Conservation (phyloP, 2,329 filamentous ascomycete species). For the Graphilbum ipis-grandicollis region DNA sequence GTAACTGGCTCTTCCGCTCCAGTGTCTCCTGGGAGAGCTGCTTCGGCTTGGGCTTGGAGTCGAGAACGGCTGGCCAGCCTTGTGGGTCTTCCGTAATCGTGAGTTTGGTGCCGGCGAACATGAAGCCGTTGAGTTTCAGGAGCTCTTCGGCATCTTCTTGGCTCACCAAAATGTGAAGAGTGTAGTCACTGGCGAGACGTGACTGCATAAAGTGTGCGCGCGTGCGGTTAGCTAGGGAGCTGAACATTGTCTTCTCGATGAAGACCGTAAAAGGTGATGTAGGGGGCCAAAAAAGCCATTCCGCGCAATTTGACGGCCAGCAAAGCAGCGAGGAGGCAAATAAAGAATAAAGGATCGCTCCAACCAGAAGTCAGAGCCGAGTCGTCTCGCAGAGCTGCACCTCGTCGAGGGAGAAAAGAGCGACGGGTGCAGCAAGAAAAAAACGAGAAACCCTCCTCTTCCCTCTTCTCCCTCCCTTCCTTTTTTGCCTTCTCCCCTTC, state of each 20-base stretch:
- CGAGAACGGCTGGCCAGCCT: conserved; percentile 17
- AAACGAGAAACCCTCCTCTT: too few species aligned
- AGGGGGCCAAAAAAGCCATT: neutral
- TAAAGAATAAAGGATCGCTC: too few species aligned
- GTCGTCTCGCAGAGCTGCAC: too few species aligned
- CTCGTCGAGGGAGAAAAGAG: too few species aligned
- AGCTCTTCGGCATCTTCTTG: conserved; percentile 47
- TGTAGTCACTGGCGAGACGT: conserved; percentile 46
- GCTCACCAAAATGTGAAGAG: conserved; percentile 47
- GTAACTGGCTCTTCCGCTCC: conserved; percentile 52
- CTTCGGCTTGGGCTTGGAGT: conserved; percentile 13
- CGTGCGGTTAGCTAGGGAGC: conserved; percentile 47
- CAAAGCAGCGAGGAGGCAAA: too few species aligned
- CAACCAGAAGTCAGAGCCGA: too few species aligned
- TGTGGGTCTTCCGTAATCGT: conserved; percentile 30
- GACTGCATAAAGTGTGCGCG: conserved; percentile 28
- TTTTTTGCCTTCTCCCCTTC: too few species aligned
- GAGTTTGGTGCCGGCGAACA: conserved; percentile 48
- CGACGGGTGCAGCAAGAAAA: too few species aligned
- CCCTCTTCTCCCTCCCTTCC: too few species aligned
- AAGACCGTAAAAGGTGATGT: neutral
- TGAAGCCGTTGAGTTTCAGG: conserved; percentile 49
- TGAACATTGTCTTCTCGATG: conserved; percentile 13
- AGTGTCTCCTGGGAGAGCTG: conserved; percentile 33
- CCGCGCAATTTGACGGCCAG: too few species aligned